Evolutionary conservation across 345 rosid species (phyloP).

Genomic region (Salix brachista): DNA sequence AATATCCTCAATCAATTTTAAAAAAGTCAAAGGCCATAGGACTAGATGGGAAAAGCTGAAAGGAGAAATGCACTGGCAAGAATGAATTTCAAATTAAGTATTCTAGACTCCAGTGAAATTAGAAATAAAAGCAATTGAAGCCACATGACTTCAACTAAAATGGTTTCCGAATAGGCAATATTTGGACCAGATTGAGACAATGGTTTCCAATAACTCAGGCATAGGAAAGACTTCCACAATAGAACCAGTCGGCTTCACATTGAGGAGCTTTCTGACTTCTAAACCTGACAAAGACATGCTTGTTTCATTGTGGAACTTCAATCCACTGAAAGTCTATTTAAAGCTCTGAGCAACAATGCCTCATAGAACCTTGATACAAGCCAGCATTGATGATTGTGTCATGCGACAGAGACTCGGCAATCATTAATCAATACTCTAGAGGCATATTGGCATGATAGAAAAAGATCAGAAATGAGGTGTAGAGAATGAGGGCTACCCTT

Average conservation of each 20-base stretch:
- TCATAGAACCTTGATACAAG: background rate
- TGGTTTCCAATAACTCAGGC: background rate
- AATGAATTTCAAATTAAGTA: background rate
- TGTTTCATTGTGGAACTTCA: background rate
- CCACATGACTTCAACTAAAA: background rate
- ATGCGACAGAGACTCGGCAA: background rate
- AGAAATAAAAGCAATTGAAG: background rate
- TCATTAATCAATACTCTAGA: background rate
- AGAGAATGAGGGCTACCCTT: slow-evolving; percentile 56
- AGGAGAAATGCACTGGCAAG: background rate
- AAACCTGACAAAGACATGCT: background rate
- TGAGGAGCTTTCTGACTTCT: background rate
- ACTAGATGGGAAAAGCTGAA: background rate
- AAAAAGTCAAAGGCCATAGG: background rate
- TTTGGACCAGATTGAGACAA: background rate
- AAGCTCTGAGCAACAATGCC: background rate
- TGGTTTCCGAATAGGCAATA: background rate
- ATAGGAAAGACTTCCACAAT: background rate
- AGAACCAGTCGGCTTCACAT: background rate
- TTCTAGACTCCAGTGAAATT: background rate
- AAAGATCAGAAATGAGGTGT: background rate
- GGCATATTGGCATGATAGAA: background rate
- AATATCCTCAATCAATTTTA: background rate
- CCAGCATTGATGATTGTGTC: background rate
- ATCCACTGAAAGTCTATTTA: background rate